Percentiles rank a stretch among this genome's conserved stretches.
Conservation (phyloP, 2,329 filamentous ascomycete species). For the Bimuria novae-zelandiae region DNA sequence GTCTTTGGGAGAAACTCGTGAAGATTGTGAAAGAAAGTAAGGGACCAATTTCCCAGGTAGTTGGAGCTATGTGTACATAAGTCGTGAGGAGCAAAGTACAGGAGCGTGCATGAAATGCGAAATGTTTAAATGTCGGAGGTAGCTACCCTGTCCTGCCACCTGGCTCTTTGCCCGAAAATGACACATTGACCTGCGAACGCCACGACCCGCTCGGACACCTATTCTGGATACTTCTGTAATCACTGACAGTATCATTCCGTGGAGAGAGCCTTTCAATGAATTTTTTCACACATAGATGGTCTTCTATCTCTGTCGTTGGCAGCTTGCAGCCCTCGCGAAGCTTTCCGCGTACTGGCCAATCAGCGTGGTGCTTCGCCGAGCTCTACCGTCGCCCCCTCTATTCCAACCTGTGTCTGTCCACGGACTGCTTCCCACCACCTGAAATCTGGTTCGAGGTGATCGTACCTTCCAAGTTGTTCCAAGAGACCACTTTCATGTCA, state of each 20-base stretch:
- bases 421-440: no score
- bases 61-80: slow-evolving; percentile 21
- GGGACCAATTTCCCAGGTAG: slow-evolving; percentile 34
- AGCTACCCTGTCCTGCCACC: slow-evolving; percentile 9
- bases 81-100: slow-evolving; percentile 18
- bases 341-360: no score
- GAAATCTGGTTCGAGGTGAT: no score
- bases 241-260: background rate
- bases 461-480: no score
- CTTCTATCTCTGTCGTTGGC: background rate
- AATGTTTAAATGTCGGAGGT: slow-evolving; percentile 16
- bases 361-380: no score
- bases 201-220: slow-evolving; percentile 1
- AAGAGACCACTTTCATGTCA: no score
- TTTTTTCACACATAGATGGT: background rate
- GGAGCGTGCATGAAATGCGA: slow-evolving; percentile 12
- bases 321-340: background rate
- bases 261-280: background rate
- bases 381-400: no score
- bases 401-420: no score
- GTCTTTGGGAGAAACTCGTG: slow-evolving; percentile 8
- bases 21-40: slow-evolving; percentile 22
- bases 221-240: background rate
- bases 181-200: slow-evolving; percentile 5
- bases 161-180: slow-evolving; percentile 10